Conservation (phyloP, 1,284 basidiomycete genomes). For the Austropuccinia psidii region DNA sequence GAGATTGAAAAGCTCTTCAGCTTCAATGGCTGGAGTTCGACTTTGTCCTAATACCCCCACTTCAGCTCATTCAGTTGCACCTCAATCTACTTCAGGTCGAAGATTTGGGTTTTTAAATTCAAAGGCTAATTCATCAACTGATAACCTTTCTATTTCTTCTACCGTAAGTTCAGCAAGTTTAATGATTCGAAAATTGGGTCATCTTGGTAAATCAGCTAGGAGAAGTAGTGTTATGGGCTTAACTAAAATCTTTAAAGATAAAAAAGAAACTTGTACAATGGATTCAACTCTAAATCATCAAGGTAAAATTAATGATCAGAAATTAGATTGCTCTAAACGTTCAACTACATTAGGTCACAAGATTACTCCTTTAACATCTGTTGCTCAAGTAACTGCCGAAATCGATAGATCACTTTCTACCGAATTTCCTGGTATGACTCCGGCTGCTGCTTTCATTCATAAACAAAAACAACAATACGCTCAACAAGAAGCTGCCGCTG, state of each 20-base stretch:
- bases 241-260: slow-evolving; percentile 50
- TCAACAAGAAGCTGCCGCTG: slow-evolving; percentile 51
- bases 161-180: slow-evolving; percentile 92
- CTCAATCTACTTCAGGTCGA: background rate
- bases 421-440: slow-evolving; percentile 66
- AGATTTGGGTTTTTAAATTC: slow-evolving; percentile 64
- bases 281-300: slow-evolving; percentile 54
- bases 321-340: slow-evolving; percentile 46
- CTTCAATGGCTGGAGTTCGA: slow-evolving; percentile 5
- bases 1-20: background rate
- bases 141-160: slow-evolving; percentile 95
- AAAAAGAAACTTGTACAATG: slow-evolving; percentile 62
- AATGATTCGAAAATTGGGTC: slow-evolving; percentile 94
- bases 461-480: slow-evolving; percentile 56
- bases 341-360: slow-evolving; percentile 51
- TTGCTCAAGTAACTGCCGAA: slow-evolving; percentile 79
- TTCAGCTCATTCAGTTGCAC: background rate
- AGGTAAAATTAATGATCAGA: slow-evolving; percentile 45
- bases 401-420: slow-evolving; percentile 56
- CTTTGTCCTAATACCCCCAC: background rate
- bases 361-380: slow-evolving; percentile 62
- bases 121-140: slow-evolving; percentile 82
- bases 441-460: slow-evolving; percentile 80
- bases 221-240: slow-evolving; percentile 56
- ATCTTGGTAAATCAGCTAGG: slow-evolving; percentile 81